Base-by-base conservation (phyloP, 1,284 basidiomycete species). In the Cryptococcus sp. region DNA sequence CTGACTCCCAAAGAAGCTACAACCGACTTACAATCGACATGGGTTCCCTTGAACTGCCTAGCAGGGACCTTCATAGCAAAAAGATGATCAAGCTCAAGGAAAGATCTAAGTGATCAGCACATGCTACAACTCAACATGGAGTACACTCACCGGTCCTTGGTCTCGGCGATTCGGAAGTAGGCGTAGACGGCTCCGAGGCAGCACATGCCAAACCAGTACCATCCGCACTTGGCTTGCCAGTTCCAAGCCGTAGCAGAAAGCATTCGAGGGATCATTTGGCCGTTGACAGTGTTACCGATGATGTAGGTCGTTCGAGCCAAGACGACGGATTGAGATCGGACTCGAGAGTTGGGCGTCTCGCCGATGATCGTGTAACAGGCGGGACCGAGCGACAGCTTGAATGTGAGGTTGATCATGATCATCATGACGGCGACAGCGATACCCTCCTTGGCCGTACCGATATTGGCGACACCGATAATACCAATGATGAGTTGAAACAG, bases 251-350 rank as follows among this genome's bases (percentile, higher is more conserved):
- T 56, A 1, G 70, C 65, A 51, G 62, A 69, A 32, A 77, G 62
- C 73, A 75, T 73, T 39, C 73, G 61, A 2, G 76, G 76, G n/a
- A 67, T 68, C 28, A 64, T 48, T 32, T 57, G 57, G 25, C 43
- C 41, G 39, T 39, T 45, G 48, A 75, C 62, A 51, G 74, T 68
- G 46, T 69, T 68, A 34, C 63, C 68, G 22, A 69, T 54, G 47
- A 63, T 66, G 63, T 77, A 77, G 2, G 65, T 53, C 44, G 68
- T 68, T 22, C 77, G 69, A 2, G 72, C 67, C 7, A 78, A 63
- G 2, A 73, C 76, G 57, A 78, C 69, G 2, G 76, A 72, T 62
- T 76, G 76, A 33, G 70, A 65, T 47, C 72, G 59, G 10, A 74
- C 59, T 26, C 71, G 65, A 7, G 69, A 70, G n/a, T 24, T 33